Conservation (phyloP, 768 basidiomycete species). For the Mycena polygramma region DNA sequence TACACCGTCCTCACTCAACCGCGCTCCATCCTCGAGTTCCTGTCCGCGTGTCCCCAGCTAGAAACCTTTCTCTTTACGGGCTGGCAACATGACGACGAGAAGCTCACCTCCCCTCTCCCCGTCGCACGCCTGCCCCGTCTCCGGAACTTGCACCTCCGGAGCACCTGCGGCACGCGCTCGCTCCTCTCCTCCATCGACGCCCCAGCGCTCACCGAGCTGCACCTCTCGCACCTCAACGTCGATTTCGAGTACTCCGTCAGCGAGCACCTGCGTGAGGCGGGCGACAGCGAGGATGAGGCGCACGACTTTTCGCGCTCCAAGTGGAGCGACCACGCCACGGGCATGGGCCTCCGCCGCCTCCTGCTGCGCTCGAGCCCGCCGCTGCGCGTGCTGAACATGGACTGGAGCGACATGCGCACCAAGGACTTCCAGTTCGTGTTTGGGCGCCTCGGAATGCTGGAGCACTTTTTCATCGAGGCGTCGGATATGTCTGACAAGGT, state of each 20-base stretch:
- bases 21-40: slow-evolving; percentile 68
- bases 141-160: slow-evolving; percentile 67
- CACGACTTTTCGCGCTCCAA: slow-evolving; percentile 82
- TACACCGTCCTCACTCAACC: slow-evolving; percentile 57
- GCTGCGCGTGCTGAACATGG: slow-evolving; percentile 78
- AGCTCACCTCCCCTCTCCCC: slow-evolving; percentile 48
- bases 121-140: slow-evolving; percentile 70
- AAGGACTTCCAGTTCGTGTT: slow-evolving; percentile 84
- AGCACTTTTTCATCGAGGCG: slow-evolving; percentile 80
- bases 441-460: slow-evolving; percentile 63
- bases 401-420: slow-evolving; percentile 86
- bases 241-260: slow-evolving; percentile 60
- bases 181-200: slow-evolving; percentile 75
- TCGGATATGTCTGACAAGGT: slow-evolving; percentile 88
- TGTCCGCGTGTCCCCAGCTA: slow-evolving; percentile 71
- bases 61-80: slow-evolving; percentile 71
- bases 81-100: slow-evolving; percentile 60
- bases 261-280: slow-evolving; percentile 58
- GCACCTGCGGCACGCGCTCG: slow-evolving; percentile 72
- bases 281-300: slow-evolving; percentile 83
- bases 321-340: slow-evolving; percentile 82
- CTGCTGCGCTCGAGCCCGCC: slow-evolving; percentile 73
- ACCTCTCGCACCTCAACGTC: slow-evolving; percentile 76
- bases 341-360: slow-evolving; percentile 81
- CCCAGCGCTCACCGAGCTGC: slow-evolving; percentile 71